A percentile compares a stretch with the other conserved stretches of the same genome.
phyloP scores from a whole-genome alignment of 2,329 filamentous ascomycete genomes.

The Chaetomiaceae sp. region DNA sequence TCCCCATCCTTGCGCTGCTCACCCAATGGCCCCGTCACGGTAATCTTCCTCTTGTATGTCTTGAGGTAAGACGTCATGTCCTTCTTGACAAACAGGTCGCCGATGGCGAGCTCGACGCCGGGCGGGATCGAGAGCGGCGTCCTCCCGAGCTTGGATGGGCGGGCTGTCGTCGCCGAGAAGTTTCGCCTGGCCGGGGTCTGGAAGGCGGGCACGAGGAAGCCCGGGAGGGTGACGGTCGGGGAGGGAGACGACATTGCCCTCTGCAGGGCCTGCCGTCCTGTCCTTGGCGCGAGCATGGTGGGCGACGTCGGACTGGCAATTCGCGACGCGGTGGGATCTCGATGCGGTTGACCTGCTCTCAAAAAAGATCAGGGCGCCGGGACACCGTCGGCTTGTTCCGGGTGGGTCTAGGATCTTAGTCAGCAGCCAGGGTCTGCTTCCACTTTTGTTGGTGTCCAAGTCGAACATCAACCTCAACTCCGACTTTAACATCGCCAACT shows the following conservation, averaged over 20 bases:
- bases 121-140: constrained; percentile 76
- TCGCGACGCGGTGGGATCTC: constrained; percentile 5
- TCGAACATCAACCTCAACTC: background rate
- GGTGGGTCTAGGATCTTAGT: constrained; percentile 1
- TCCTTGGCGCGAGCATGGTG: constrained; percentile 60
- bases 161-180: constrained; percentile 68
- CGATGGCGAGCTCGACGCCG: constrained; percentile 71
- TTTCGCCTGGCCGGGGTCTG: constrained; percentile 45
- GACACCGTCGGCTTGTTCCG: background rate
- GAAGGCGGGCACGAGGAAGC: constrained; percentile 71
- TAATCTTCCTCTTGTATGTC: constrained; percentile 62
- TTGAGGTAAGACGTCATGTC: constrained; percentile 57
- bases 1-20: constrained; percentile 26
- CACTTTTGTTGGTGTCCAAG: too few species aligned
- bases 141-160: constrained; percentile 78
- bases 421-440: background rate
- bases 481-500: background rate
- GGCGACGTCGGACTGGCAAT: background rate
- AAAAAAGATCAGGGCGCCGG: constrained; percentile 14
- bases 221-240: constrained; percentile 54
- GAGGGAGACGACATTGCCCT: constrained; percentile 51
- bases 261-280: constrained; percentile 53
- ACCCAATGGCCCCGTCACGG: constrained; percentile 79
- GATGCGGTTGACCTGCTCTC: background rate
- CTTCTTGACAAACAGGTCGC: constrained; percentile 53